Evolutionary conservation across 352 stramenopile genomes (phyloP).

Genomic region (Phytophthora colocasiae): DNA sequence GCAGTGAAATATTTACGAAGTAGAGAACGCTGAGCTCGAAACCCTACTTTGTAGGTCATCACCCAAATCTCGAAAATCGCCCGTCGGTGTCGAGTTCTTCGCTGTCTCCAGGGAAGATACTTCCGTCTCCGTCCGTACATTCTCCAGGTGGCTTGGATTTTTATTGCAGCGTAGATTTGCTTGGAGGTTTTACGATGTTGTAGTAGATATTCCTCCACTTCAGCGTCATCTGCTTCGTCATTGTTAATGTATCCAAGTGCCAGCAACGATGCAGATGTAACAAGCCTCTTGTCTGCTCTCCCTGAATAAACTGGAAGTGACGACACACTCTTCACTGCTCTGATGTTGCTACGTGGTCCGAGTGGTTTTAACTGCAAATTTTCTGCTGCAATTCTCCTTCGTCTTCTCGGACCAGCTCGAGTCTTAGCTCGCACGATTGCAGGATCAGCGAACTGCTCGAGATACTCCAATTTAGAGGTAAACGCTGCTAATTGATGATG

Average conservation of each 20-base stretch:
- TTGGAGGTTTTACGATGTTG: conserved; percentile 28
- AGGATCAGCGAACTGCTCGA: conserved; percentile 31
- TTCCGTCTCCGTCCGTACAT: conserved; percentile 49
- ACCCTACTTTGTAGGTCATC: conserved; percentile 48
- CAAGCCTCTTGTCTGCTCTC: conserved; percentile 4
- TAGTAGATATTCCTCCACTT: conserved; percentile 26
- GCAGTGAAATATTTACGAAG: conserved; percentile 50
- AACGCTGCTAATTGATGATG: conserved; percentile 36
- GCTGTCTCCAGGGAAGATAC: conserved; percentile 56
- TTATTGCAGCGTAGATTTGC: conserved; percentile 34
- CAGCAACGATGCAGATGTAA: conserved; percentile 25
- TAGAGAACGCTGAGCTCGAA: conserved; percentile 37
- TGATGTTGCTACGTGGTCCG: conserved; percentile 11
- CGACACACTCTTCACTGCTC: conserved; percentile 18
- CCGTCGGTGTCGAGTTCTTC: conserved; percentile 36
- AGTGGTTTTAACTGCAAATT: conserved; percentile 23
- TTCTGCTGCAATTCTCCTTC: conserved; percentile 28
- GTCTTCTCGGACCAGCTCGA: conserved; percentile 15
- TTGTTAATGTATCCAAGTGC: conserved; percentile 1
- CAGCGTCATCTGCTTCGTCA: conserved; percentile 40
- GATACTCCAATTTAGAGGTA: conserved; percentile 42
- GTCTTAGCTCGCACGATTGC: conserved; percentile 16
- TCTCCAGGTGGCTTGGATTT: conserved; percentile 65
- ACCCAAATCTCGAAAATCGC: conserved; percentile 61
- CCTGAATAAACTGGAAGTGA: background rate